Evolutionary conservation across 176 grass and related monocot species (phyloP).

Genomic region (Aegilops bicornis): DNA sequence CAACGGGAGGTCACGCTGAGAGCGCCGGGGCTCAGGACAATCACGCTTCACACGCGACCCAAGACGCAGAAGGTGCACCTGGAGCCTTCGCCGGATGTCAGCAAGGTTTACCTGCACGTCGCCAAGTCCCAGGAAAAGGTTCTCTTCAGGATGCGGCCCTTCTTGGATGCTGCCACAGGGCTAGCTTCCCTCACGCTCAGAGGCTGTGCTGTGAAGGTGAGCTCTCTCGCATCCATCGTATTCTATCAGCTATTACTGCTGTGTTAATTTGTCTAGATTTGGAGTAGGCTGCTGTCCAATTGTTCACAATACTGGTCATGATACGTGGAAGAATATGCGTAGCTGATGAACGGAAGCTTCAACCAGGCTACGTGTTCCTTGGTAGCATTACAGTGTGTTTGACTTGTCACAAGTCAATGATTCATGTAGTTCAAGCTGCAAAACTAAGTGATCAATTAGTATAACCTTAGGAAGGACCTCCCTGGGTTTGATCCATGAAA

Average conservation of each 20-base stretch:
- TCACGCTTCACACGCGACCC: slow-evolving; percentile 36
- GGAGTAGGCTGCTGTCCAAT: background rate
- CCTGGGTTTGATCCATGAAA: background rate
- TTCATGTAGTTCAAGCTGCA: background rate
- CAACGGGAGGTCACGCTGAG: background rate
- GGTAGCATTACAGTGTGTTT: slow-evolving; percentile 1
- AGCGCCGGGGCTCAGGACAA: slow-evolving; percentile 3
- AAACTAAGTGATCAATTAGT: background rate
- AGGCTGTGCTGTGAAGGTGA: slow-evolving; percentile 30
- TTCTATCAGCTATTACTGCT: background rate
- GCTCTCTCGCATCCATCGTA: slow-evolving; percentile 11
- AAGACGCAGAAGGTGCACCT: background rate
- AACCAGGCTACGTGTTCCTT: background rate
- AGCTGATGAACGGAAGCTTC: background rate
- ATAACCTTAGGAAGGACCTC: background rate
- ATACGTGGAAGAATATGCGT: background rate
- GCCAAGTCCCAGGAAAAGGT: background rate
- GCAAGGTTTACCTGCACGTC: slow-evolving; percentile 48
- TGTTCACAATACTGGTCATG: background rate
- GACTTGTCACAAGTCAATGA: background rate
- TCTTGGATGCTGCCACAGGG: slow-evolving; percentile 40
- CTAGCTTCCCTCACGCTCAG: slow-evolving; percentile 43
- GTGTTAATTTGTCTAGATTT: background rate
- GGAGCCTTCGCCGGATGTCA: slow-evolving; percentile 30
- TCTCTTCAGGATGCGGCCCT: slow-evolving; percentile 2